Conservation (phyloP, 495 filamentous ascomycete genomes). For the Tuber microsphaerosporum region DNA sequence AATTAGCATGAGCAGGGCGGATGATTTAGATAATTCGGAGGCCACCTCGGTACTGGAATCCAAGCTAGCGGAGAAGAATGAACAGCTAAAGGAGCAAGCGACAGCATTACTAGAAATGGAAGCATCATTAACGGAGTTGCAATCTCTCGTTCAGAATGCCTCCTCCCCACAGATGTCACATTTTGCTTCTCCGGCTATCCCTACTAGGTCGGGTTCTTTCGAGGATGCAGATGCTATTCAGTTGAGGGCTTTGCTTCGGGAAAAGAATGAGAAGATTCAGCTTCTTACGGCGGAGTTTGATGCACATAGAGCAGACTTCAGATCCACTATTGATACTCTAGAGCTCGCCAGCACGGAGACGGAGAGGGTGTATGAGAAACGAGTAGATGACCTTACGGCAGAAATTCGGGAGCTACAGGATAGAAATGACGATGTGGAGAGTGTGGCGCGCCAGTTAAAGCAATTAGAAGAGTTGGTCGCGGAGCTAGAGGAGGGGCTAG, state of each 20-base stretch:
- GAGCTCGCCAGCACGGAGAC: slow-evolving; percentile 96
- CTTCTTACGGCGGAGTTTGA: slow-evolving; percentile 93
- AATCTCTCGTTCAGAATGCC: slow-evolving; percentile 56
- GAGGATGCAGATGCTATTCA: slow-evolving; percentile 72
- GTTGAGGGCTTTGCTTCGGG: slow-evolving; percentile 71
- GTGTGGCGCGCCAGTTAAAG: slow-evolving; percentile 81
- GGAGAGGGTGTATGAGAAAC: slow-evolving; percentile 92
- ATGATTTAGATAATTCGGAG: slow-evolving; percentile 51
- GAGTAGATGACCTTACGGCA: slow-evolving; percentile 78
- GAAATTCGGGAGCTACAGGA: slow-evolving; percentile 77
- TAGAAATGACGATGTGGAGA: slow-evolving; percentile 78
- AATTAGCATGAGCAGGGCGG: slow-evolving; percentile 49
- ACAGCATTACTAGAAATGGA: slow-evolving; percentile 78
- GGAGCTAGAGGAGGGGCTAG: slow-evolving; percentile 91
- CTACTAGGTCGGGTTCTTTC: slow-evolving; percentile 41
- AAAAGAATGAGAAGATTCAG: slow-evolving; percentile 94
- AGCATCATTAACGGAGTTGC: slow-evolving; percentile 64
- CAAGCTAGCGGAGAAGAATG: slow-evolving; percentile 76
- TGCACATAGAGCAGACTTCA: slow-evolving; percentile 87
- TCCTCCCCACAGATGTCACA: slow-evolving; percentile 38
- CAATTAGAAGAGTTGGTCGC: slow-evolving; percentile 92
- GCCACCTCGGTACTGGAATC: slow-evolving; percentile 59
- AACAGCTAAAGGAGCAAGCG: slow-evolving; percentile 79
- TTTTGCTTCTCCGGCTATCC: background rate
- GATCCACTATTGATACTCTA: slow-evolving; percentile 91